Conservation (phyloP, 139 green algal species). For the Marvania coccoides region DNA sequence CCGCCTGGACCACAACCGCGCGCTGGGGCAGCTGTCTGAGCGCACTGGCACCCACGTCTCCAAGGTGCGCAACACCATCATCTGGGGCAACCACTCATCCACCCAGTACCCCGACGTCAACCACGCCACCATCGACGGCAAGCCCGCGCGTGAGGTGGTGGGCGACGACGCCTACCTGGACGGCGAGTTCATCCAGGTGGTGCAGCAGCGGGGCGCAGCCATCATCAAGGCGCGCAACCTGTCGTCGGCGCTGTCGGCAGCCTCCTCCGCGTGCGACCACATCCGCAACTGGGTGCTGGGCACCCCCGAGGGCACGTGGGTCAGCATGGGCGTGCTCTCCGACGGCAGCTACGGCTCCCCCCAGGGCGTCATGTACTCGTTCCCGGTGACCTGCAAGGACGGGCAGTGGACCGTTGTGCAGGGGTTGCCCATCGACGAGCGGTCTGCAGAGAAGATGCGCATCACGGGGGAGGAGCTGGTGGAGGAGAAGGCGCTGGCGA, state of each 20-base stretch:
- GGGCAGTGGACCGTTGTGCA: slow-evolving; percentile 86
- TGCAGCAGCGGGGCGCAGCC: slow-evolving; percentile 88
- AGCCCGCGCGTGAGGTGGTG: slow-evolving; percentile 60
- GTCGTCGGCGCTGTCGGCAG: slow-evolving; percentile 79
- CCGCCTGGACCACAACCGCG: slow-evolving; percentile 93
- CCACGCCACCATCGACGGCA: slow-evolving; percentile 73
- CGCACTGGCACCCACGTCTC: slow-evolving; percentile 49
- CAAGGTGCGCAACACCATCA: slow-evolving; percentile 87
- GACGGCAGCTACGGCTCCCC: slow-evolving; percentile 74
- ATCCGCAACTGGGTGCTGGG: slow-evolving; percentile 83
- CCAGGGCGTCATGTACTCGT: slow-evolving; percentile 77
- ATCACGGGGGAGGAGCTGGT: slow-evolving; percentile 76
- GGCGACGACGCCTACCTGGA: slow-evolving; percentile 68
- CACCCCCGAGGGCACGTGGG: slow-evolving; percentile 55
- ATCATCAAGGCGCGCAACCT: slow-evolving; percentile 90
- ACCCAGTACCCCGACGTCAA: slow-evolving; percentile 94
- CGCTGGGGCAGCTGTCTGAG: slow-evolving; percentile 78
- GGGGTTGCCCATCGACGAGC: slow-evolving; percentile 70
- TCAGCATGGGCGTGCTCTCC: slow-evolving; percentile 88
- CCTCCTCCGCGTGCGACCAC: slow-evolving; percentile 85
- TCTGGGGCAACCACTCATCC: slow-evolving; percentile 95
- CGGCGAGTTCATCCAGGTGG: slow-evolving; percentile 77
- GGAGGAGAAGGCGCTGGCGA: slow-evolving; percentile 64
- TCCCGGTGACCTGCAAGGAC: slow-evolving; percentile 76
- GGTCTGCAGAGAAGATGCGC: slow-evolving; percentile 60